Evolutionary conservation across 352 stramenopile genomes (phyloP).

Genomic region (Phytophthora constricta): DNA sequence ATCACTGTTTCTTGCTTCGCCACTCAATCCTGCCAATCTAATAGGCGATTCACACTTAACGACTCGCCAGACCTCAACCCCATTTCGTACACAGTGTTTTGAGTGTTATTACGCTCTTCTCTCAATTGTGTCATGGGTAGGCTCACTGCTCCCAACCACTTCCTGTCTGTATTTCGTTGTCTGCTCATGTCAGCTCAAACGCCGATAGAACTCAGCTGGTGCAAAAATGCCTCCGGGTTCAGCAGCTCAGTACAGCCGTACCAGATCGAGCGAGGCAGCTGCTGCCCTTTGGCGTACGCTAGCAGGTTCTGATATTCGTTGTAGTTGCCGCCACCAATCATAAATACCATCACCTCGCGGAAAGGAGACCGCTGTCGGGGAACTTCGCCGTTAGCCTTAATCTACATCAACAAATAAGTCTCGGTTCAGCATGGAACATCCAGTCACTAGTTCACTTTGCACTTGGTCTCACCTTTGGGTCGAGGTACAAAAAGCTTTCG

Average conservation of each 20-base stretch:
- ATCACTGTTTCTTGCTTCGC: too few species aligned
- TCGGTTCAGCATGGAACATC: not conserved
- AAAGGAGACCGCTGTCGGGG: slow-evolving; percentile 82
- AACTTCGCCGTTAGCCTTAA: slow-evolving; percentile 75
- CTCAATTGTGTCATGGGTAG: not conserved
- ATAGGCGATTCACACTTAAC: too few species aligned
- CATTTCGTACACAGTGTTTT: too few species aligned
- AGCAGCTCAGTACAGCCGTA: slow-evolving; percentile 92
- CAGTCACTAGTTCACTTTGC: not conserved
- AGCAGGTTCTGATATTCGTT: slow-evolving; percentile 90
- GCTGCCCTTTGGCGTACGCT: slow-evolving; percentile 77
- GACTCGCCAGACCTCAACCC: too few species aligned
- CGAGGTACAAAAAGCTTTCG: slow-evolving; percentile 84
- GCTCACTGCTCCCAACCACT: not conserved
- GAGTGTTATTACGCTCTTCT: too few species aligned
- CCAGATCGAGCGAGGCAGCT: slow-evolving; percentile 74
- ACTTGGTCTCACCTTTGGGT: slow-evolving; percentile 66
- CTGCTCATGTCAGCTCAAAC: slow-evolving; percentile 36
- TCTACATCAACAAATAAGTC: slow-evolving; percentile 36
- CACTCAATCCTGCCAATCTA: too few species aligned
- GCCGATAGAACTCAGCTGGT: slow-evolving; percentile 80
- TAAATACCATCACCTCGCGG: slow-evolving; percentile 87
- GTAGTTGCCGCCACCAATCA: slow-evolving; percentile 89
- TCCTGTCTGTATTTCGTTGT: too few species aligned
- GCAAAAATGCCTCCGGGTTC: slow-evolving; percentile 89